Base-by-base conservation (phyloP, 2,329 filamentous ascomycete species). In the Fusarium pseudoanthophilum region DNA sequence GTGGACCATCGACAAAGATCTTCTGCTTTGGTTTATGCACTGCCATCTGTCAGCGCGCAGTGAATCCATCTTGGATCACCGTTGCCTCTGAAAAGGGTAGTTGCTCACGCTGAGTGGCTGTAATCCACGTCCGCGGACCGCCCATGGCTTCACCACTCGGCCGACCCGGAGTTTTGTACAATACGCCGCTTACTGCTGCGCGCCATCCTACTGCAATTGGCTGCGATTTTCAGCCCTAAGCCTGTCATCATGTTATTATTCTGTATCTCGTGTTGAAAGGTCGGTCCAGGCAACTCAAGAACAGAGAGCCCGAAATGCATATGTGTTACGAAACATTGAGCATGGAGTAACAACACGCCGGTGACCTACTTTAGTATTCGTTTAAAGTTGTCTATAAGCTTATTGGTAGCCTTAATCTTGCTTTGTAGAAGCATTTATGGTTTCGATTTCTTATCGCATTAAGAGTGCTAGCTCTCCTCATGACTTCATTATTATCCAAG, bases 21-120 rank as follows among this genome's bases (percentile, higher is more conserved):
- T 49, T 57, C 46, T 34, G 18, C 36, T n/a, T 30, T 26, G n/a
- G 21, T 42, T 32, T 28, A 48, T 59, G 64, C 69, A 73, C 64
- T 64, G 69, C 64, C 67, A 45, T 60, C 69, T 66, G 64, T 70
- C 69, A 72, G 59, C 69, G 28, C 24, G n/a, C 58, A 64, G 46
- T 64, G 69, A 40, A 53, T 58, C 59, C 52, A 53, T 56, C 64
- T 45, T 58, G 24, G 46, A 72, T 64, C 64, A 71, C 36, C 28
- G 24, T 21, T 57, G 30, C 32, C 56, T 42, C 48, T 60, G 39
- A 37, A 49, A 28, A 26, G 26, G 24, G 45, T n/a, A 52, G 32
- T 60, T 37, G 30, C 65, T 68, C 40, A 37, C 36, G 64, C 46
- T 68, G 48, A 55, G 20, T 68, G 64, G 56, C 28, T 37, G 15